phyloP scores from a whole-genome alignment of 2,329 filamentous ascomycete genomes.

The Ustulina deusta region DNA sequence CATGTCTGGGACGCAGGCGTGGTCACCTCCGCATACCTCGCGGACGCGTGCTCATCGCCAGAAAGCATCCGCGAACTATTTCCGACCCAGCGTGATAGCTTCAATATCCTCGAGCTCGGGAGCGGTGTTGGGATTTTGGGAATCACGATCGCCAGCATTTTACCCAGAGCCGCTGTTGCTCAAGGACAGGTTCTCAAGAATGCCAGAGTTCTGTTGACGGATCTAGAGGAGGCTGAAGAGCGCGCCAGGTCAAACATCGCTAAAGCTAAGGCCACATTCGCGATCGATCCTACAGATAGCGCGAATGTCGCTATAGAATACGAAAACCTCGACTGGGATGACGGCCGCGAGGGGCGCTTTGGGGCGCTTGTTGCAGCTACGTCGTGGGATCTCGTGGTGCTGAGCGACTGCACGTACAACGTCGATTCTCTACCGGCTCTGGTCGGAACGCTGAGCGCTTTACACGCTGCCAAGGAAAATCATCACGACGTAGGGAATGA shows the following conservation, averaged over 20 bases:
- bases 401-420: constrained; percentile 73
- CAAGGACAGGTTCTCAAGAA: constrained; percentile 35
- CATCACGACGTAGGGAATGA: constrained; percentile 20
- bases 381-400: constrained; percentile 65
- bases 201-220: constrained; percentile 63
- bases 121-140: constrained; percentile 69
- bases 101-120: constrained; percentile 66
- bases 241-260: constrained; percentile 62
- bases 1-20: constrained; percentile 71
- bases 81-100: constrained; percentile 42
- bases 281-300: background rate
- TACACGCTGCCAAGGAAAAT: constrained; percentile 56
- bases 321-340: constrained; percentile 69
- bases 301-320: constrained; percentile 55
- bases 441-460: constrained; percentile 63
- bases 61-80: constrained; percentile 36
- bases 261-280: constrained; percentile 31
- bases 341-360: constrained; percentile 60
- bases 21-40: constrained; percentile 56
- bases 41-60: constrained; percentile 40
- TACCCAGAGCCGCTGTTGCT: constrained; percentile 41
- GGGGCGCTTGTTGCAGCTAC: constrained; percentile 55
- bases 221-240: constrained; percentile 66
- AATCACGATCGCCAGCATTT: constrained; percentile 59
- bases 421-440: constrained; percentile 66